Conservation (phyloP, 306 rosid genomes). For the Bauhinia variegata region DNA sequence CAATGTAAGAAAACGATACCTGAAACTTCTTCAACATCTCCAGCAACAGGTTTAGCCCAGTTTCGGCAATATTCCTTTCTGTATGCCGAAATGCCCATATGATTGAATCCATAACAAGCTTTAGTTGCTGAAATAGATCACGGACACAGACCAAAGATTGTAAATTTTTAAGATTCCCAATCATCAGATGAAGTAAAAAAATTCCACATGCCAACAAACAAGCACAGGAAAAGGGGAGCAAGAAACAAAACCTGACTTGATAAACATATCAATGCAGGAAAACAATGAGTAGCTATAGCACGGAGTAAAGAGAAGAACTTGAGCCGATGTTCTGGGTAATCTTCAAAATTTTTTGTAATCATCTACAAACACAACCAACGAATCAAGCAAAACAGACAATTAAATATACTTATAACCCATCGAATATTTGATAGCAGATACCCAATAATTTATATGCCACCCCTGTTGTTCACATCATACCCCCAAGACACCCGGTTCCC, state of each 20-base stretch:
- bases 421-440: conserved; percentile 4
- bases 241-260: conserved; percentile 78
- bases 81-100: conserved; percentile 99
- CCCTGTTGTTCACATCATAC: too few relatives aligned
- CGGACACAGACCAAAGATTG: conserved; percentile 7
- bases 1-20: conserved; percentile 16
- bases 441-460: neutral
- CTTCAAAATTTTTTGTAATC: conserved; percentile 95
- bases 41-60: conserved; percentile 30
- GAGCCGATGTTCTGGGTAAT: conserved; percentile 96
- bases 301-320: conserved; percentile 96
- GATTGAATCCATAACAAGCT: conserved; percentile 98
- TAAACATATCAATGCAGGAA: conserved; percentile 82
- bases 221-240: neutral
- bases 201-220: neutral
- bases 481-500: too few relatives aligned
- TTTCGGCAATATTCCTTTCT: conserved; percentile 84
- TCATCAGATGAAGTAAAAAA: neutral
- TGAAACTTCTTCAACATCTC: conserved; percentile 35
- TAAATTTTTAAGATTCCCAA: conserved; percentile 4
- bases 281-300: conserved; percentile 93
- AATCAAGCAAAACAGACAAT: conserved; percentile 23
- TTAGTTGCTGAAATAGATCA: conserved; percentile 72
- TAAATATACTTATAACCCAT: conserved; percentile 1
- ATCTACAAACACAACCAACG: conserved; percentile 51